Evolutionary conservation across 2,329 filamentous ascomycete species (phyloP).

Genomic region (Leptographium wingfieldii): DNA sequence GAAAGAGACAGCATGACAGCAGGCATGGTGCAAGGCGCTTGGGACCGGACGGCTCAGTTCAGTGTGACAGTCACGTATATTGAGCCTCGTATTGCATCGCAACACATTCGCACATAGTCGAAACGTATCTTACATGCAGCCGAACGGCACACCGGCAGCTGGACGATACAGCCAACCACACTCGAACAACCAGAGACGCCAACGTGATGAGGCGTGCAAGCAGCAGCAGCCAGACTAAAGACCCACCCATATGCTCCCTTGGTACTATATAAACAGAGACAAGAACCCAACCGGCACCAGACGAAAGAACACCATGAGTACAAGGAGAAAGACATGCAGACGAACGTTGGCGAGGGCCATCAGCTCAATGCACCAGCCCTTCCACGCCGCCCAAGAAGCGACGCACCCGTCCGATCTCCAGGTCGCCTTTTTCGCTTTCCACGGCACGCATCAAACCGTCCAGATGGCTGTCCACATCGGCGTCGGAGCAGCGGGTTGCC

Average conservation of each 20-base stretch:
- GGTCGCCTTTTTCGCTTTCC: slow-evolving; percentile 68
- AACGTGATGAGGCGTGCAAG: background rate
- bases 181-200: background rate
- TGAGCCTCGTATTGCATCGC: background rate
- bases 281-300: background rate
- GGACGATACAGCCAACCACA: background rate
- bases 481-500: slow-evolving; percentile 69
- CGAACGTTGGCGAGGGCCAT: background rate
- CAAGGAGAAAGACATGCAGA: background rate
- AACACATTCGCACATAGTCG: background rate
- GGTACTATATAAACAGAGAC: background rate
- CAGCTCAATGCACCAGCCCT: slow-evolving; percentile 26
- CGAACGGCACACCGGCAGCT: background rate
- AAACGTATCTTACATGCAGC: background rate
- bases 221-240: background rate
- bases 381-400: slow-evolving; percentile 73
- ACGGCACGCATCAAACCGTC: slow-evolving; percentile 74
- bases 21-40: slow-evolving; percentile 3
- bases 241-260: background rate
- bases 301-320: background rate
- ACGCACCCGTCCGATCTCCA: slow-evolving; percentile 64
- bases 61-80: background rate
- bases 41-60: background rate
- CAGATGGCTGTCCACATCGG: slow-evolving; percentile 67
- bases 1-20: background rate